Evolutionary conservation across 345 rosid genomes (phyloP).

Genomic region (Populus deltoides): DNA sequence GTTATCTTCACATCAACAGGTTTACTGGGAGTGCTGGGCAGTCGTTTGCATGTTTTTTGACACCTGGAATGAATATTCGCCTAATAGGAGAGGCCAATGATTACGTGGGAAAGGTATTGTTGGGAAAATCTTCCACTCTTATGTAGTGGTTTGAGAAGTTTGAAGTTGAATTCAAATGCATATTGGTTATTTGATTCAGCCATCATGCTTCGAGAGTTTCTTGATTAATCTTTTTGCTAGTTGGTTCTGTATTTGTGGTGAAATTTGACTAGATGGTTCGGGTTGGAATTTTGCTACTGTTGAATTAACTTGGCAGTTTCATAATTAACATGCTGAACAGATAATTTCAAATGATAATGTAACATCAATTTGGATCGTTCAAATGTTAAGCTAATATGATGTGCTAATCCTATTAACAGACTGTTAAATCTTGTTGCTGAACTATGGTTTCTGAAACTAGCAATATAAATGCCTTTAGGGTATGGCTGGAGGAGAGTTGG

Average conservation of each 20-base stretch:
- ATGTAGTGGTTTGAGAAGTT: not conserved
- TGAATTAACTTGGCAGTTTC: not conserved
- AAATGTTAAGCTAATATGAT: slow-evolving; percentile 2
- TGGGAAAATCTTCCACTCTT: not conserved
- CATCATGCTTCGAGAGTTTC: not conserved
- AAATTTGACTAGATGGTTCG: not conserved
- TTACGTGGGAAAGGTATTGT: slow-evolving; percentile 90
- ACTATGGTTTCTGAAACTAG: slow-evolving; percentile 18
- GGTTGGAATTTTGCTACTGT: not conserved
- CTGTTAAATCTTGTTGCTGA: not conserved
- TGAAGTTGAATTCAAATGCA: not conserved
- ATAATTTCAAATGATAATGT: not conserved
- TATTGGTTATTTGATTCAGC: not conserved
- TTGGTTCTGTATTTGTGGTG: not conserved
- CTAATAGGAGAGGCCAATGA: slow-evolving; percentile 97
- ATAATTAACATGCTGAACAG: not conserved
- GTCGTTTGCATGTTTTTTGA: slow-evolving; percentile 93
- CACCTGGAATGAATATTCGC: slow-evolving; percentile 89
- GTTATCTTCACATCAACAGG: slow-evolving; percentile 40
- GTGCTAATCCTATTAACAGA: not conserved
- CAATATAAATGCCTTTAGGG: slow-evolving; percentile 49
- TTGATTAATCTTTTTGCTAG: not conserved
- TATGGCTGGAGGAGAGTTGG: slow-evolving; percentile 98
- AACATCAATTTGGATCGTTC: not conserved
- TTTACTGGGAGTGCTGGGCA: slow-evolving; percentile 97